phyloP scores from a whole-genome alignment of 2,329 filamentous ascomycete species.

The Proliferodiscus dingleyae region DNA sequence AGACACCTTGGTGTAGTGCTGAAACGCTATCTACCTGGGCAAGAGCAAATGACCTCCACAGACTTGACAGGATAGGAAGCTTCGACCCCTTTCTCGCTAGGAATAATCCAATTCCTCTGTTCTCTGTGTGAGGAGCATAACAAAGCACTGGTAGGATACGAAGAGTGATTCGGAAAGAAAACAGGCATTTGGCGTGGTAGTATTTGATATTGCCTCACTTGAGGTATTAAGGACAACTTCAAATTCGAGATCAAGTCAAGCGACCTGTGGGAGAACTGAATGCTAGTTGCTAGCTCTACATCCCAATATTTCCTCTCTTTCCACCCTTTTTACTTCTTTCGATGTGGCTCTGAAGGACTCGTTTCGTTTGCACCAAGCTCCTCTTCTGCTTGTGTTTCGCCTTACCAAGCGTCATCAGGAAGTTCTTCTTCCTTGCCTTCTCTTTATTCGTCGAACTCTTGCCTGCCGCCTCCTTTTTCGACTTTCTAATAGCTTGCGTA shows the following conservation, averaged over 20 bases:
- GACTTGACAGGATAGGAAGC: no score
- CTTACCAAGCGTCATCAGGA: constrained; percentile 96
- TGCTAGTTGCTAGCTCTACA: constrained; percentile 15
- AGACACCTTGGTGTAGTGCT: no score
- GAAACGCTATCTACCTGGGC: no score
- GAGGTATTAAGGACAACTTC: neutral
- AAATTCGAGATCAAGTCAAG: neutral
- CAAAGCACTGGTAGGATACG: no score
- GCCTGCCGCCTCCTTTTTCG: constrained; percentile 81
- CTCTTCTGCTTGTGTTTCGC: constrained; percentile 94
- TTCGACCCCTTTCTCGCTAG: no score
- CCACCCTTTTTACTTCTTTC: constrained; percentile 81
- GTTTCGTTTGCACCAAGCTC: constrained; percentile 80
- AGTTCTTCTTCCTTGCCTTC: constrained; percentile 96
- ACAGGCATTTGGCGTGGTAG: no score
- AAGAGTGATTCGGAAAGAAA: no score
- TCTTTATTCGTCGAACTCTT: constrained; percentile 98
- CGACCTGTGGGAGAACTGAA: neutral
- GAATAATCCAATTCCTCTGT: no score
- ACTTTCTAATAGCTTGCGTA: constrained; percentile 76
- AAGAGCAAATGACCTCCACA: no score
- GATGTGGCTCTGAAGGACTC: constrained; percentile 74
- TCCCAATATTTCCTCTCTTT: constrained; percentile 61
- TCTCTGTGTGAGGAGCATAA: no score
- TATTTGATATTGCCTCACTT: neutral